Percentiles rank a stretch among this genome's conserved stretches.
Conservation (phyloP, 2,329 filamentous ascomycete genomes). For the Cadophora malorum region DNA sequence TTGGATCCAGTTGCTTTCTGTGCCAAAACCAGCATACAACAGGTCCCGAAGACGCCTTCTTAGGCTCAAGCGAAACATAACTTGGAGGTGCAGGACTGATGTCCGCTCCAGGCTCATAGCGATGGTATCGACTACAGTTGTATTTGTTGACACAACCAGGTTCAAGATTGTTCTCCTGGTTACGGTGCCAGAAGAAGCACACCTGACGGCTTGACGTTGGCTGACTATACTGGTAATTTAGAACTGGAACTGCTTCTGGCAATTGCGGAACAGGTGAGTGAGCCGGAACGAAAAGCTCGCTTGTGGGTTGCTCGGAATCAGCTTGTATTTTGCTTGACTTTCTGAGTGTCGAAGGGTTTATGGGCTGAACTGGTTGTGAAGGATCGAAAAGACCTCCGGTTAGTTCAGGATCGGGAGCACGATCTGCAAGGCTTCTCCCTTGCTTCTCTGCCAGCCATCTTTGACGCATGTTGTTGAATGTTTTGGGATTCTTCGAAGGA, state of each 20-base stretch:
- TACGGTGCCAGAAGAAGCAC: slow-evolving; percentile 12
- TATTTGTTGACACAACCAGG: slow-evolving; percentile 1
- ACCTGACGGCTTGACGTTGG: slow-evolving; percentile 6
- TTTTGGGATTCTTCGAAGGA: slow-evolving; percentile 49
- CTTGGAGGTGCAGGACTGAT: slow-evolving; percentile 1
- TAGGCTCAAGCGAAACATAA: neutral
- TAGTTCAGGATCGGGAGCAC: slow-evolving; percentile 47
- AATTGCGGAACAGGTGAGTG: neutral
- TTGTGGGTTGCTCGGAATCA: neutral
- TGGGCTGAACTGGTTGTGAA: slow-evolving; percentile 28
- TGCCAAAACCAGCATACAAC: slow-evolving; percentile 26
- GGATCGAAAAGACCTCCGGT: slow-evolving; percentile 41
- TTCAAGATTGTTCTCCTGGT: neutral
- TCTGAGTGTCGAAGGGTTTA: slow-evolving; percentile 30
- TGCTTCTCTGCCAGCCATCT: slow-evolving; percentile 49
- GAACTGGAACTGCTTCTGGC: slow-evolving; percentile 7
- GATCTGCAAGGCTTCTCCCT: slow-evolving; percentile 53
- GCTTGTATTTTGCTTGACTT: slow-evolving; percentile 17
- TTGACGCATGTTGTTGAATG: slow-evolving; percentile 49
- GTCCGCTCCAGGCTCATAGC: slow-evolving; percentile 11
- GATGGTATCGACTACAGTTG: neutral
- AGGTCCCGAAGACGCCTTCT: neutral
- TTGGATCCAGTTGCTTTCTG: slow-evolving; percentile 2
- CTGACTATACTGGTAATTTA: neutral
- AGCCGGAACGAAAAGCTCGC: neutral